phyloP scores from a whole-genome alignment of 768 basidiomycete species.

The Mycena kentingensis region DNA sequence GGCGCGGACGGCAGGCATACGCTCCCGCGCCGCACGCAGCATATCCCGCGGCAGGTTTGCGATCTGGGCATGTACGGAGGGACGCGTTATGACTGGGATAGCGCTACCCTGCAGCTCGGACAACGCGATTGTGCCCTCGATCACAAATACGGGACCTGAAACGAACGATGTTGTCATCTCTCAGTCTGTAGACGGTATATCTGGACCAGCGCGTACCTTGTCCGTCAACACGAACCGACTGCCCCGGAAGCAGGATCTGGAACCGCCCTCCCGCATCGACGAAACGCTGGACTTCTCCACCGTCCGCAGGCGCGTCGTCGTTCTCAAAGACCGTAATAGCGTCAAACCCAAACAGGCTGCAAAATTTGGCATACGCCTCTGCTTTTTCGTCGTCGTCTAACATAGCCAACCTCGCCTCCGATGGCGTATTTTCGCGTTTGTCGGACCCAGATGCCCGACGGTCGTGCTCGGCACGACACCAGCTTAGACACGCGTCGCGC shows the following conservation, averaged over 20 bases:
- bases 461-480: neutral
- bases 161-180: neutral
- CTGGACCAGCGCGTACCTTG: neutral
- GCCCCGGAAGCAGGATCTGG: neutral
- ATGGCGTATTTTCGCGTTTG: no score
- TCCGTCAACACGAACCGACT: neutral
- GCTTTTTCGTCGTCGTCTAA: neutral
- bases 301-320: neutral
- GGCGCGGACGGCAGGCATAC: no score
- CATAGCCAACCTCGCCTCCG: neutral
- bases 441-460: neutral
- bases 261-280: neutral
- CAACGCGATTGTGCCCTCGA: neutral
- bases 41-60: slow-evolving; percentile 6
- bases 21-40: neutral
- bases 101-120: neutral
- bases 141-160: neutral
- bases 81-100: neutral
- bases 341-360: neutral
- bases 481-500: neutral
- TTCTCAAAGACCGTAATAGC: neutral
- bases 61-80: neutral
- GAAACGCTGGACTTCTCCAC: neutral
- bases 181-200: neutral
- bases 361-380: neutral